Base-by-base conservation (phyloP, 441 rosid genomes). In the Erysimum cheiri region DNA sequence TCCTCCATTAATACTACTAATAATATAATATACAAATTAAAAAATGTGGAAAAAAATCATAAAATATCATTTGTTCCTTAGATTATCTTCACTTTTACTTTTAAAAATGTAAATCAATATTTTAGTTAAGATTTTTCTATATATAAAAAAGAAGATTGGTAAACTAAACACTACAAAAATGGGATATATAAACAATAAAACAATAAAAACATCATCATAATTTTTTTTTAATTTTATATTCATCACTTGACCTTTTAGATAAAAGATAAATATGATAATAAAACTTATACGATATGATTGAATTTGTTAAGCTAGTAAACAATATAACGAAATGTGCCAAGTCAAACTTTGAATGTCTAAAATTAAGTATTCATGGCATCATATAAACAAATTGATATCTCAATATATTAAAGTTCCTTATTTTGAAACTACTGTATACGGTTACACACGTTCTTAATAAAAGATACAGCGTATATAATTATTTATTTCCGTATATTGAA, bases 341-440 rank as follows among this genome's bases (percentile, higher is more conserved):
- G 72, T 65, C 77, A 73, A 72, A 32, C 39, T 66, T 64, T 58
- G 48, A 59, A 59, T 43, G 31, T 49, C 19, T 65, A 57, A 39
- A 48, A 44, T 35, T 35, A 71, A 54, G 40, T 63, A 54, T 55
- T 62, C 14, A 19, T 46, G 55, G 57, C 5, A 64, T 35, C 31
- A 19, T 1, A 26, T 33, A 35, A 50, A 63, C 11, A 28, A 33
- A 19, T 6, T 46, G 10, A 46, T 66, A 53, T 66, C 39, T 58
- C 7, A 15, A 47, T 44, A 32, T 56, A 36, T 36, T 3, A 26
- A 57, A 36, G 36, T 31, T 1, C 29, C 48, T 59, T 14, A 22
- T 60, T 52, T 60, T 29, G 1, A 31, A 61, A 19, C 11, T 10
- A 22, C 24, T 22, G 24, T 22, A 50, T 40, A 31, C 54, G 17